phyloP scores from a whole-genome alignment of 139 green algal genomes.

The Zygnema circumcarinatum region DNA sequence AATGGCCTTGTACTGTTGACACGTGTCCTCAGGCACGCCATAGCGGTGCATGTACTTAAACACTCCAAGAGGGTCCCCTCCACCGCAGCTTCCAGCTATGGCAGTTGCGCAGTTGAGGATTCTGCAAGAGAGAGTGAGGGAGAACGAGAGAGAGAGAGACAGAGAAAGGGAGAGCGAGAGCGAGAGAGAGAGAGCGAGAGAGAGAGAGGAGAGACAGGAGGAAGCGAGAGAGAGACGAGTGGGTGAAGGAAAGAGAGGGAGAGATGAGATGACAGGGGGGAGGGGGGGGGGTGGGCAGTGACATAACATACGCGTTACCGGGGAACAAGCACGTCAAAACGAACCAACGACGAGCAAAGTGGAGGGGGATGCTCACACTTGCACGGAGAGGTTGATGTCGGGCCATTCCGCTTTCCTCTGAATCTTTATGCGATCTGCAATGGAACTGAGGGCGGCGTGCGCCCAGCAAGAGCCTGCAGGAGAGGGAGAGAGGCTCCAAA shows the following conservation, averaged over 20 bases:
- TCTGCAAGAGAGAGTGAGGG: conserved; percentile 61
- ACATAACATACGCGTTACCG: neutral
- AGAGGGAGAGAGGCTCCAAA: neutral
- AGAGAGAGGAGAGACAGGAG: too few species aligned
- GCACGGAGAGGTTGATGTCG: conserved; percentile 44
- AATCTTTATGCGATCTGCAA: conserved; percentile 71
- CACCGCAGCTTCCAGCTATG: conserved; percentile 50
- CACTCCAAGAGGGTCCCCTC: conserved; percentile 61
- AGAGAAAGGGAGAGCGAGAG: neutral
- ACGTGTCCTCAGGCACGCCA: conserved; percentile 68
- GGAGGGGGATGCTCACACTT: conserved; percentile 39
- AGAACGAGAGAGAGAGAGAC: conserved; percentile 13
- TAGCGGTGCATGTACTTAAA: conserved; percentile 65
- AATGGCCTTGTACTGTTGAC: conserved; percentile 69
- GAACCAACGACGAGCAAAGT: neutral
- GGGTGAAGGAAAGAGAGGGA: too few species aligned
- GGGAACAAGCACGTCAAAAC: neutral
- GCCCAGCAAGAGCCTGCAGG: conserved; percentile 71
- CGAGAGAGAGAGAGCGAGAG: too few species aligned
- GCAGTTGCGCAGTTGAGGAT: conserved; percentile 71
- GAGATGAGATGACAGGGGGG: neutral
- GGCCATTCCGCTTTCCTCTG: conserved; percentile 61
- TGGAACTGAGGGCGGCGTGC: conserved; percentile 60
- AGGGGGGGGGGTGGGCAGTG: neutral
- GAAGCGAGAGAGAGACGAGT: too few species aligned